phyloP scores from a whole-genome alignment of 495 filamentous ascomycete genomes.

The Evernia prunastri region DNA sequence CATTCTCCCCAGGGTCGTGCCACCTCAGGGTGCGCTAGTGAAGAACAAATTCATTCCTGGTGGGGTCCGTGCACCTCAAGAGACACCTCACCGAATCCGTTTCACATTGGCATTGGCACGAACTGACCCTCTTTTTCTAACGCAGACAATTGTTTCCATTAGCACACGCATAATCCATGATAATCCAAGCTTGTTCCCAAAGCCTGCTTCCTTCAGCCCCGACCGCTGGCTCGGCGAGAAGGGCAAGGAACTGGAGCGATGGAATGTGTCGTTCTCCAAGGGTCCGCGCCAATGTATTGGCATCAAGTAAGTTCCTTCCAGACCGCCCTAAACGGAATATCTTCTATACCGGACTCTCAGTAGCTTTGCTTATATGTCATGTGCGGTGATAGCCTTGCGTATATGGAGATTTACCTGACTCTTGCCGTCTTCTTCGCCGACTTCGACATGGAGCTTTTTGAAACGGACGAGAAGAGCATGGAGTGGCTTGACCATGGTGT shows the following conservation, averaged over 20 bases:
- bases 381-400: constrained; percentile 29
- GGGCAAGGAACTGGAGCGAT: constrained; percentile 29
- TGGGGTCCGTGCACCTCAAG: too few relatives aligned
- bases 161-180: constrained; percentile 30
- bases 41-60: constrained; percentile 14
- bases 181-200: constrained; percentile 34
- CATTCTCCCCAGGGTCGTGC: constrained; percentile 30
- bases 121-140: too few relatives aligned
- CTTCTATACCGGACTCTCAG: background rate
- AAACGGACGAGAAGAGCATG: constrained; percentile 21
- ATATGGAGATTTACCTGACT: constrained; percentile 34
- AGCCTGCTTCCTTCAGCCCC: constrained; percentile 40
- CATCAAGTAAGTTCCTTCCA: constrained; percentile 31
- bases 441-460: constrained; percentile 33
- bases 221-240: constrained; percentile 38
- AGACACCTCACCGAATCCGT: too few relatives aligned
- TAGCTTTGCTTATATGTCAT: too few relatives aligned
- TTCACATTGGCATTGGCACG: too few relatives aligned
- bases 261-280: constrained; percentile 35
- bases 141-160: too few relatives aligned
- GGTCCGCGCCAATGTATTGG: constrained; percentile 39
- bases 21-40: constrained; percentile 36
- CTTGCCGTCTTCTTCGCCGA: constrained; percentile 35
- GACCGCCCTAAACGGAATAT: background rate
- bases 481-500: constrained; percentile 14